Evolutionary conservation across 1,284 basidiomycete species (phyloP).

Genomic region (Naganishia sp.): DNA sequence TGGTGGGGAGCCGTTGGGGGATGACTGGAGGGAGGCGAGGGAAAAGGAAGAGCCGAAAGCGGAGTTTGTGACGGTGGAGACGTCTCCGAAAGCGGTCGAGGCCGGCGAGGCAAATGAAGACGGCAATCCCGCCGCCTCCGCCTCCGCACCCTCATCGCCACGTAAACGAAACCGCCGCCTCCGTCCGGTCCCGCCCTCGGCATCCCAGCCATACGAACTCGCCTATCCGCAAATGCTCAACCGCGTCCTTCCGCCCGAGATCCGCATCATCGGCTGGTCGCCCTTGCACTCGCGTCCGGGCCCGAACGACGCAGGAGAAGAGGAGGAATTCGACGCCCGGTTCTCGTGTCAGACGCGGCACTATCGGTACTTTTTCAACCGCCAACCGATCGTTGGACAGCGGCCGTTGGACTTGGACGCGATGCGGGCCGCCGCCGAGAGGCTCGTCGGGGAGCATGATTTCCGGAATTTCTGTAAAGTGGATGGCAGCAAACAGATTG

Average conservation of each 20-base stretch:
- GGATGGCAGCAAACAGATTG: slow-evolving; percentile 92
- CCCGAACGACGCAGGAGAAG: slow-evolving; percentile 14
- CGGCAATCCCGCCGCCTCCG: not conserved
- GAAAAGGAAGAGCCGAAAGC: not conserved
- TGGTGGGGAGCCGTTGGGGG: slow-evolving; percentile 41
- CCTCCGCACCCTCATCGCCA: slow-evolving; percentile 14
- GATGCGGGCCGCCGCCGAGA: slow-evolving; percentile 75
- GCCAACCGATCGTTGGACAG: slow-evolving; percentile 50
- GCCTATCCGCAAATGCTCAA: slow-evolving; percentile 83
- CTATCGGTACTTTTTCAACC: slow-evolving; percentile 94
- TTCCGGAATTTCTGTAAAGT: slow-evolving; percentile 95
- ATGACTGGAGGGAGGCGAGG: slow-evolving; percentile 29
- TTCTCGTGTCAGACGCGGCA: slow-evolving; percentile 85
- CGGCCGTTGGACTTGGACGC: slow-evolving; percentile 66
- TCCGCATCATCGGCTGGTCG: slow-evolving; percentile 93
- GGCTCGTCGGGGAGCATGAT: slow-evolving; percentile 86
- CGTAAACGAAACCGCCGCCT: slow-evolving; percentile 15
- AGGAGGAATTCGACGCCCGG: slow-evolving; percentile 72
- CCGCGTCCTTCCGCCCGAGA: slow-evolving; percentile 82
- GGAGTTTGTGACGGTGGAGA: not conserved
- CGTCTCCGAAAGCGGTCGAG: not conserved
- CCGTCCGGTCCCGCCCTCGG: slow-evolving; percentile 12
- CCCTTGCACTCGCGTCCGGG: slow-evolving; percentile 63
- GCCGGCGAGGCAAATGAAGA: not conserved
- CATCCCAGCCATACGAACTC: slow-evolving; percentile 60